Base-by-base conservation (phyloP, 148 eudicot genomes). In the Nyssa sinensis region DNA sequence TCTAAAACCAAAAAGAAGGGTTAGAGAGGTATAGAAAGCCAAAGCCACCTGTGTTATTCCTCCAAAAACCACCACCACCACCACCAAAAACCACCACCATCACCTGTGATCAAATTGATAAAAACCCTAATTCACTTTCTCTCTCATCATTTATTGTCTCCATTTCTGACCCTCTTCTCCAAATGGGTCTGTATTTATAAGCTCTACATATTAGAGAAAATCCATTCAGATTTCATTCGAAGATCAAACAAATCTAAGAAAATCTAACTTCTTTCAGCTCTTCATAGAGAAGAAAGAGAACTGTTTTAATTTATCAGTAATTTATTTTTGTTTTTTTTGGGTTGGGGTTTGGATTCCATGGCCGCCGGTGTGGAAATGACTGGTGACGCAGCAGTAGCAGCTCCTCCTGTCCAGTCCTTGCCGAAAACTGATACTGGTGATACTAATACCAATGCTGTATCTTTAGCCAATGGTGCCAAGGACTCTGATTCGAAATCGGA, bases 401-500 rank as follows among this genome's bases (percentile, higher is more conserved):
- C 64, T 76, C 75, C 85, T 61, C 82, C 68, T 79, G 83, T 72
- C 79, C 81, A 84, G 77, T 79, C 78, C 59, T 80, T 79, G 67
- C 82, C 83, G 8, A 27, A 13, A 17, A 55, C 34, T 65, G 81
- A 62, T 8, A 66, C 69, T 68, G 67, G 16, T 68, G 68, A 12
- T 62, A 21, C 59, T 55, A 17, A 62, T 29, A 34, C 68, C 23
- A 66, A 39, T 75, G 63, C 67, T 47, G 53, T 39, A 53, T 30
- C 66, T 30, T 59, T 62, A 63, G 61, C 4, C 31, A 44, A 4
- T 74, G 82, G 65, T 80, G 79, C 77, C 60, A 70, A 79, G 34
- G 77, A 66, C 64, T 80, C 81, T 59, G 85, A 90, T 75, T 74
- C 84, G 16, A 85, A 90, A 81, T 80, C 90, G 17, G 91, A 93